Conservation (phyloP, 257 asterid species). For the Penstemon eatonii region DNA sequence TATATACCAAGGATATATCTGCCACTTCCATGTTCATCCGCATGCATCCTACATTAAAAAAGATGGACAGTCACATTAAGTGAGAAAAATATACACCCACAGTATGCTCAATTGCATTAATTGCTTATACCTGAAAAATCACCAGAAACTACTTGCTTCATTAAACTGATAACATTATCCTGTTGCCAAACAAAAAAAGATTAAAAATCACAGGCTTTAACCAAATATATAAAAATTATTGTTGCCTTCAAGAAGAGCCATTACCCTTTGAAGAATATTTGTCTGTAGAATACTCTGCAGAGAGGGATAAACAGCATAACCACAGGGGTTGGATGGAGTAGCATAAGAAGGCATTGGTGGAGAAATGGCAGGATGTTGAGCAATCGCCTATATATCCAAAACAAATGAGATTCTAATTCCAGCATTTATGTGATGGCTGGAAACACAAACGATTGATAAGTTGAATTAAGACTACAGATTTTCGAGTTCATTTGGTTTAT, state of each 20-base stretch:
- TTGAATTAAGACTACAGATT: not conserved
- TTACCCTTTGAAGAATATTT: constrained; percentile 82
- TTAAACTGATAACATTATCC: constrained; percentile 63
- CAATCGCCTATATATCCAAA: constrained; percentile 54
- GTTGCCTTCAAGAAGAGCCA: constrained; percentile 21
- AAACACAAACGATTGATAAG: constrained; percentile 9
- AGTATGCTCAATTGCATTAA: constrained; percentile 16
- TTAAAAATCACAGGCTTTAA: constrained; percentile 8
- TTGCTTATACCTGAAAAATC: constrained; percentile 58
- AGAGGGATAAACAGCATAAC: constrained; percentile 47
- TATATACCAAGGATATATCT: constrained; percentile 69
- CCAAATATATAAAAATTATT: not conserved
- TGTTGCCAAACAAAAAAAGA: constrained; percentile 30
- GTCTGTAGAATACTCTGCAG: constrained; percentile 68
- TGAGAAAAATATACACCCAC: constrained; percentile 8
- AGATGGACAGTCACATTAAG: constrained; percentile 27
- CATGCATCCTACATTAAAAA: constrained; percentile 49
- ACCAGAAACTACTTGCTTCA: constrained; percentile 66
- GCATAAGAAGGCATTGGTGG: constrained; percentile 47
- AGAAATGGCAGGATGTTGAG: constrained; percentile 45
- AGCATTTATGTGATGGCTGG: constrained; percentile 20
- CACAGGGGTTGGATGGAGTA: constrained; percentile 43
- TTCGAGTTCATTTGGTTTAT: not conserved
- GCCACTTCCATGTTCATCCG: constrained; percentile 33
- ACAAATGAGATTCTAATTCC: not conserved